Percentiles rank a stretch among this genome's conserved stretches.
These are phyloP conservation scores for Cicer yamashitae DNA, from an alignment of 306 rosid genomes.

Conservation along the genomic window DNA sequence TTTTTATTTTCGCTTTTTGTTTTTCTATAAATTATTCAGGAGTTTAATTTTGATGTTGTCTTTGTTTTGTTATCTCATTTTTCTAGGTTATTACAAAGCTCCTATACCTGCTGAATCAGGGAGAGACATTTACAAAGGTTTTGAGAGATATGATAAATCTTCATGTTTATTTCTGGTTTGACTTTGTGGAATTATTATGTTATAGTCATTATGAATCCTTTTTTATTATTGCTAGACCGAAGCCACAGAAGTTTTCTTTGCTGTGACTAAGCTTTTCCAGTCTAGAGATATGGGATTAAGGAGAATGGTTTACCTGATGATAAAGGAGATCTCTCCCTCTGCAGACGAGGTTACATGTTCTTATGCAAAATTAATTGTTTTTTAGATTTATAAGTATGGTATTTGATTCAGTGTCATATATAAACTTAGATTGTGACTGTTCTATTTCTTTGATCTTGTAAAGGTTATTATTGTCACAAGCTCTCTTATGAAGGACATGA, in stretches of 20 bases:
- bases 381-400: slow-evolving; percentile 2
- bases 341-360: slow-evolving; percentile 82
- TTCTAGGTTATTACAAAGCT: slow-evolving; percentile 94
- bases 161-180: slow-evolving; percentile 37
- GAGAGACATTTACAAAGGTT: slow-evolving; percentile 95
- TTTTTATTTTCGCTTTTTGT: slow-evolving; percentile 30
- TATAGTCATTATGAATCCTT: slow-evolving; percentile 29
- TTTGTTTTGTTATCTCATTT: slow-evolving; percentile 36
- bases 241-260: slow-evolving; percentile 98
- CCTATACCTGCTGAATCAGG: slow-evolving; percentile 92
- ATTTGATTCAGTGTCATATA: slow-evolving; percentile 31
- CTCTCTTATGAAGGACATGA: slow-evolving; percentile 99
- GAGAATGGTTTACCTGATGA: slow-evolving; percentile 97
- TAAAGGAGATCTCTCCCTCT: slow-evolving; percentile 96
- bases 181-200: slow-evolving; percentile 11
- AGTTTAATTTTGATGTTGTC: slow-evolving; percentile 41
- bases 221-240: slow-evolving; percentile 60
- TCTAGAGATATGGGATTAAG: slow-evolving; percentile 94
- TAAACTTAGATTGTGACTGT: slow-evolving; percentile 49
- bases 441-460: slow-evolving; percentile 37
- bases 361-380: slow-evolving; percentile 22
- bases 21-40: slow-evolving; percentile 37
- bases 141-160: slow-evolving; percentile 35
- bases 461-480: slow-evolving; percentile 99
- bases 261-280: slow-evolving; percentile 98